Conservation (phyloP, 768 basidiomycete genomes). For the Podaxis mareebaensis region DNA sequence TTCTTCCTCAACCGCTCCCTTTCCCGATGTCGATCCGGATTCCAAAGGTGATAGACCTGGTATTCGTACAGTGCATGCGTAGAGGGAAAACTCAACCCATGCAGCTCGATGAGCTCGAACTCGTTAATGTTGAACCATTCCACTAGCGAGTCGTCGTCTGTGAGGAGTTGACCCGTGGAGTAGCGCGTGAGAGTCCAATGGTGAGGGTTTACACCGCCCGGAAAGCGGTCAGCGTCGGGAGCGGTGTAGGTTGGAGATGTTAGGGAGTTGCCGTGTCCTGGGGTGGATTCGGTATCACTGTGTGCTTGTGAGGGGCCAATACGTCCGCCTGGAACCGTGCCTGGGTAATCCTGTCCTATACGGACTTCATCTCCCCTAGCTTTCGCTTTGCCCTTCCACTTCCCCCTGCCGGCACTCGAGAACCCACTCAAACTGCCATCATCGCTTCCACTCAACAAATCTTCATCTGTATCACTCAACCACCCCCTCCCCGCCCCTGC, state of each 20-base stretch:
- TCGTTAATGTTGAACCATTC: conserved; percentile 61
- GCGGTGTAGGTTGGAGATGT: not conserved
- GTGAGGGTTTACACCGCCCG: conserved; percentile 8
- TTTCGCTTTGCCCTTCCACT: conserved; percentile 7
- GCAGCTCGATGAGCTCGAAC: conserved; percentile 72
- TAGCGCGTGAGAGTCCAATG: conserved; percentile 59
- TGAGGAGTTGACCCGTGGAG: conserved; percentile 65
- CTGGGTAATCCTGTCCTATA: not conserved
- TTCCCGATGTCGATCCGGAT: conserved; percentile 13
- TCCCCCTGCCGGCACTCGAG: not conserved
- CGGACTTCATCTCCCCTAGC: not conserved
- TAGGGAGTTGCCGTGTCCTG: not conserved
- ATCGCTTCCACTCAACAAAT: conserved; percentile 1
- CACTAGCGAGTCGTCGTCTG: conserved; percentile 58
- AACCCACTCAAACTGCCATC: not conserved
- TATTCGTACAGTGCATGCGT: conserved; percentile 18
- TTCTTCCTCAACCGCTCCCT: conserved; percentile 16
- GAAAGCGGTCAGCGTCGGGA: conserved; percentile 16
- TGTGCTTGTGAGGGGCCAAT: conserved; percentile 6
- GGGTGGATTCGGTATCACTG: not conserved
- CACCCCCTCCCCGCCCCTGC: conserved; percentile 17
- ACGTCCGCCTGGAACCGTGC: not conserved
- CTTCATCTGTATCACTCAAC: conserved; percentile 19
- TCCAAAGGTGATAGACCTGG: conserved; percentile 18
- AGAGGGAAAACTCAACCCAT: conserved; percentile 29